phyloP scores from a whole-genome alignment of 768 basidiomycete genomes.

The Xerocomus brunneocitrinus region DNA sequence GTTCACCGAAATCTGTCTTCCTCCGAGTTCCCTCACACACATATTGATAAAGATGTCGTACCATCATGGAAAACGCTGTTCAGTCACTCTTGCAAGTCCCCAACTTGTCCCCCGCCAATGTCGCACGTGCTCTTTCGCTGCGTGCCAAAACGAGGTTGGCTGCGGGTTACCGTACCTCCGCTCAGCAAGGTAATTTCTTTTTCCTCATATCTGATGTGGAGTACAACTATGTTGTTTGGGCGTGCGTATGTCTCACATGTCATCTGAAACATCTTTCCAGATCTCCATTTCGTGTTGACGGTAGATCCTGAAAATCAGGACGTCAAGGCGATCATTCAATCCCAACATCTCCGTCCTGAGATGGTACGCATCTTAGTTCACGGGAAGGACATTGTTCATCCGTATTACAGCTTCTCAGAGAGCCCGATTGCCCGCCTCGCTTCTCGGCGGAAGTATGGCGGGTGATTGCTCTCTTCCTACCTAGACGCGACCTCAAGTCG shows the following conservation, averaged over 20 bases:
- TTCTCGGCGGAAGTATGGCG: constrained; percentile 72
- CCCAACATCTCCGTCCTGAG: constrained; percentile 46
- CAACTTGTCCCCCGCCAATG: constrained; percentile 45
- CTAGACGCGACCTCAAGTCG: constrained; percentile 60
- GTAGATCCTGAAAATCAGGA: constrained; percentile 68
- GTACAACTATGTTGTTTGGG: no score
- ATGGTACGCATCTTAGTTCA: constrained; percentile 39
- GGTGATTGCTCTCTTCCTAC: constrained; percentile 58
- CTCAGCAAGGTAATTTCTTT: constrained; percentile 51
- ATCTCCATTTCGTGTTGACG: constrained; percentile 59
- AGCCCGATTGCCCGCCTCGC: constrained; percentile 44
- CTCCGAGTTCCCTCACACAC: constrained; percentile 1
- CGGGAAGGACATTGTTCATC: neutral
- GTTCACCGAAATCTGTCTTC: constrained; percentile 16
- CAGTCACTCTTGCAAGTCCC: constrained; percentile 63
- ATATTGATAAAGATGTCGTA: constrained; percentile 41
- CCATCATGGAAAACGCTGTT: constrained; percentile 68
- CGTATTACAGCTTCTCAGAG: constrained; percentile 23
- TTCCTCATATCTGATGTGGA: no score
- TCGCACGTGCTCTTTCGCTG: constrained; percentile 58
- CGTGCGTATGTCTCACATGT: neutral
- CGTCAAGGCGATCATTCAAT: constrained; percentile 57
- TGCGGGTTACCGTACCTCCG: constrained; percentile 55
- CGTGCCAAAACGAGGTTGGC: constrained; percentile 64
- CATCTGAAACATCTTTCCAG: constrained; percentile 33